Percentiles rank a stretch among this genome's conserved stretches.
phyloP scores from a whole-genome alignment of 495 filamentous ascomycete species.

The Aspergillus indologenus region DNA sequence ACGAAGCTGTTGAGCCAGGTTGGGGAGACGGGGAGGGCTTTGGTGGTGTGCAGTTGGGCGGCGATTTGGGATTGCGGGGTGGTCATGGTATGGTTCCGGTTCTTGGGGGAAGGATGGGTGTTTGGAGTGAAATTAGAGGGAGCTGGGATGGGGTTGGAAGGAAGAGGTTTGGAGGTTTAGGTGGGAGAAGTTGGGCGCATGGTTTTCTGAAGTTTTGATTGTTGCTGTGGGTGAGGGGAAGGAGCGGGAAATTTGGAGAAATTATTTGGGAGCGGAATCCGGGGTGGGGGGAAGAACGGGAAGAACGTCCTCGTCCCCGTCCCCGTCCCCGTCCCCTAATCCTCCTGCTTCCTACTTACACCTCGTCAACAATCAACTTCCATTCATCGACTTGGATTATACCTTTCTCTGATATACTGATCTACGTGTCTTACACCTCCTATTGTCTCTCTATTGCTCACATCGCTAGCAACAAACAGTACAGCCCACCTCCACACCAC shows the following conservation, averaged over 20 bases:
- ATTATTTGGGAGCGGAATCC: conserved; percentile 1
- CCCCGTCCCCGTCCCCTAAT: too few species aligned
- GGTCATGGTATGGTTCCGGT: conserved; percentile 39
- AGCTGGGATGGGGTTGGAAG: background rate
- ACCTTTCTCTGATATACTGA: too few species aligned
- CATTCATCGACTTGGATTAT: background rate
- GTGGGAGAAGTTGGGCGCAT: background rate
- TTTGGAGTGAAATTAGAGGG: background rate
- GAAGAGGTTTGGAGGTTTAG: background rate
- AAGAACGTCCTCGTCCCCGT: too few species aligned
- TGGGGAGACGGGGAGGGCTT: conserved; percentile 41
- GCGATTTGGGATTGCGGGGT: conserved; percentile 37
- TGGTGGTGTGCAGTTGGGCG: conserved; percentile 41
- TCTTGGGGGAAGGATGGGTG: too few species aligned
- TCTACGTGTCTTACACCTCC: too few species aligned
- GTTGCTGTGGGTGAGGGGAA: background rate
- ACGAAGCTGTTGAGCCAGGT: conserved; percentile 46
- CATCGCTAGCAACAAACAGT: background rate
- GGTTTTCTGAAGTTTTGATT: background rate
- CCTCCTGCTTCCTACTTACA: too few species aligned
- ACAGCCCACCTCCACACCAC: background rate
- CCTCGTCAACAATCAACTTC: too few species aligned
- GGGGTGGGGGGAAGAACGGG: background rate
- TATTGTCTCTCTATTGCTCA: background rate
- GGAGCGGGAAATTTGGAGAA: background rate